Evolutionary conservation across 2,329 filamentous ascomycete species (phyloP), one percentile per base, ranked within the genome.

Genomic region (Ceratocystis variospora): DNA sequence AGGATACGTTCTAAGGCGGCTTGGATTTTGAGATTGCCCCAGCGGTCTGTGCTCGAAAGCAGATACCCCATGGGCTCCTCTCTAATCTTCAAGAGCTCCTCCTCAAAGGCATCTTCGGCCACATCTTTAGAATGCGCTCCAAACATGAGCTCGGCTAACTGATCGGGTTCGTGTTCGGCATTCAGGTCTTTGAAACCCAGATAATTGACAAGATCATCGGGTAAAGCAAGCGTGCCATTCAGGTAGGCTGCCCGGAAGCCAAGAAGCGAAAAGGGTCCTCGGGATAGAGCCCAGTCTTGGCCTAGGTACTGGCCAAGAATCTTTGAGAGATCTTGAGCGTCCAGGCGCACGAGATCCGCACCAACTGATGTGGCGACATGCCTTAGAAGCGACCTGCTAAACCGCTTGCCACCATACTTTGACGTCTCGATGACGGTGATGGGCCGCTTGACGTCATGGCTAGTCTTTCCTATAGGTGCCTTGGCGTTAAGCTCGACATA

Each of bases 221-320:
- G 68, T 37, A 71, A 70, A 19, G 70, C 77, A 55, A 82, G 71
- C 68, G 79, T 79, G 5, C 82, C 83, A 63, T 79, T 83, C 70
- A 79, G 76, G 70, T 81, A 79, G 46, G 84, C 78, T 59, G 82
- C 76, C 69, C 78, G 77, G 69, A 85, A 87, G 1, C 81, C 83
- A 61, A 87, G 74, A 70, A 80, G 78, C 1, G 83, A 80, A 10
- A 83, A 74, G 22, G 77, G 73, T 0, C 82, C 80, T 12, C 79
- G 73, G 1, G 76, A 75, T 61, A 77, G 79, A 3, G 76, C 76
- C 74, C 76, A 78, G 68, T 82, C 79, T 71, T 88, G 84, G 3
- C 86, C 87, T 8, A 92, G 75, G 71, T 91, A 90, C 55, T 83
- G 80, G 2, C 86, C 87, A 0, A 87, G 80, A 31, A 94, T 77